phyloP scores from a whole-genome alignment of 768 basidiomycete species.

The Amanita jacksonii region DNA sequence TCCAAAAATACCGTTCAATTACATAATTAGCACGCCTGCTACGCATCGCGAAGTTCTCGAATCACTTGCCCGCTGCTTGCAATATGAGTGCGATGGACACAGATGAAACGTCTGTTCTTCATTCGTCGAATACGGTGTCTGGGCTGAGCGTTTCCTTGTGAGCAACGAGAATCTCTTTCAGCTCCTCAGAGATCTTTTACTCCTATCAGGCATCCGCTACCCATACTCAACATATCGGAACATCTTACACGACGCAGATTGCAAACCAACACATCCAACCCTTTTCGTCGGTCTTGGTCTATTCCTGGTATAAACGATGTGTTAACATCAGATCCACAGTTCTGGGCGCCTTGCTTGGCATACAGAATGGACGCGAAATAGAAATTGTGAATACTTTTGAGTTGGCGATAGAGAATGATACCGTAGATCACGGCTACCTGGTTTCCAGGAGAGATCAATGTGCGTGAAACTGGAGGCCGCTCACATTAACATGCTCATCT shows the following conservation, averaged over 20 bases:
- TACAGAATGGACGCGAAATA: slow-evolving; percentile 88
- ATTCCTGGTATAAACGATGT: neutral
- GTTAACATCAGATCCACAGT: slow-evolving; percentile 36
- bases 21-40: neutral
- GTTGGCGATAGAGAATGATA: slow-evolving; percentile 54
- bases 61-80: slow-evolving; percentile 1
- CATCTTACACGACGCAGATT: slow-evolving; percentile 83
- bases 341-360: slow-evolving; percentile 87
- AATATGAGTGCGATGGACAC: slow-evolving; percentile 63
- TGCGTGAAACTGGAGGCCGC: slow-evolving; percentile 16
- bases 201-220: slow-evolving; percentile 77
- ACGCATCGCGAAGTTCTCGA: neutral
- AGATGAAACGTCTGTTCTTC: slow-evolving; percentile 66
- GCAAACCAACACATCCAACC: slow-evolving; percentile 48
- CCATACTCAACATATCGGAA: slow-evolving; percentile 94
- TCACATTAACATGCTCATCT: slow-evolving; percentile 3
- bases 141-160: slow-evolving; percentile 70
- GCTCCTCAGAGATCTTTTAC: slow-evolving; percentile 6
- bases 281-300: slow-evolving; percentile 45
- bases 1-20: no score
- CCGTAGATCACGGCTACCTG: slow-evolving; percentile 77
- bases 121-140: slow-evolving; percentile 61
- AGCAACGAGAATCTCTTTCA: slow-evolving; percentile 18
- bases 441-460: slow-evolving; percentile 84
- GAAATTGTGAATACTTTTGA: slow-evolving; percentile 98